Evolutionary conservation across 225 moss, liverwort and hornwort genomes (phyloP).

Genomic region (Rhytidiadelphus loreus): DNA sequence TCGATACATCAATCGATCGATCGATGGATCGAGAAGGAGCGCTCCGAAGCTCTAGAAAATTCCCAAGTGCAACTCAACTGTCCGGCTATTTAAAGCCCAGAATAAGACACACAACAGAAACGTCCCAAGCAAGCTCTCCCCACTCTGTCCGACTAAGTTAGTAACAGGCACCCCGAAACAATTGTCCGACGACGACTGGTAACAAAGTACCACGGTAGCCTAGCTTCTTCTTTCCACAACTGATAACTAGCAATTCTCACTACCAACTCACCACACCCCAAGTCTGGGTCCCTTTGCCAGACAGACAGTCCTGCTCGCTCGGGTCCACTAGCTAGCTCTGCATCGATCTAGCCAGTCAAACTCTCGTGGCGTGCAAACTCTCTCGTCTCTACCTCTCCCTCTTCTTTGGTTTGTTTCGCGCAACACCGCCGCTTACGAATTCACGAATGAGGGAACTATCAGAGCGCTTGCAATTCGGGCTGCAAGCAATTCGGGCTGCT

Average conservation of each 20-base stretch:
- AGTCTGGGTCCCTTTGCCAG: background rate
- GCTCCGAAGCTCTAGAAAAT: background rate
- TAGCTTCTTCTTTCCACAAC: background rate
- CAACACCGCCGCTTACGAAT: background rate
- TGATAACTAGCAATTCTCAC: background rate
- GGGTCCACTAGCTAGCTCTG: background rate
- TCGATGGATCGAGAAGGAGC: background rate
- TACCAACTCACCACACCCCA: background rate
- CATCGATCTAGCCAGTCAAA: background rate
- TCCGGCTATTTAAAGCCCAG: background rate
- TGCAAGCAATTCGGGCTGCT: background rate
- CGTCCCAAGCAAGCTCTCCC: background rate
- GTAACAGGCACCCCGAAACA: background rate
- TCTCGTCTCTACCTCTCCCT: background rate
- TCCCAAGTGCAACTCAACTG: background rate
- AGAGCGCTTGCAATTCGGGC: background rate
- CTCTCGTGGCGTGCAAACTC: background rate
- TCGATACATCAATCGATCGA: too few species aligned
- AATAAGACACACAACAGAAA: too few species aligned
- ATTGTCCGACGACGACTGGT: background rate
- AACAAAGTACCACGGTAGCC: background rate
- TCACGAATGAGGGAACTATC: background rate
- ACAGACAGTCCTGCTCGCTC: background rate
- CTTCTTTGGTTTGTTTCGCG: background rate
- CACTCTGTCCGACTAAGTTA: background rate